Evolutionary conservation across 1,284 basidiomycete species (phyloP), one percentile per base, ranked within the genome.

Genomic region (Marasmius tenuissimus): DNA sequence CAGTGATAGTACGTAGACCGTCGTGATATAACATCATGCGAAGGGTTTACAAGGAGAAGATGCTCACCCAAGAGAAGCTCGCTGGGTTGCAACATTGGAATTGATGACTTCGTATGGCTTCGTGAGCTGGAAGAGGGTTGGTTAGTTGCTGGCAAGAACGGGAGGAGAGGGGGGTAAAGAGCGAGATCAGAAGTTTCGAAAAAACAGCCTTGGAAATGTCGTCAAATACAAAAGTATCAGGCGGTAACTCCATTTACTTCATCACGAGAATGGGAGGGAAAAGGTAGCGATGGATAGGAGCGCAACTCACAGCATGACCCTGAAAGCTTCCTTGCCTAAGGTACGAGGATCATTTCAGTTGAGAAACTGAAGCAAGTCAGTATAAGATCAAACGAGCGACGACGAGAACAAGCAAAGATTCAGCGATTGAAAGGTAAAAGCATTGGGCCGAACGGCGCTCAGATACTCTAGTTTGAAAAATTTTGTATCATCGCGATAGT

Each of bases 381-480:
- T n/a, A 47, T 4, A 27, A 27, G 27, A 2, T 48, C 45, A 34
- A 48, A 57, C 59, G 35, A 58, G 61, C 16, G 53, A 54, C 10
- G 62, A 57, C 61, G 57, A 59, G 37, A 49, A 61, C 63, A 69
- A 55, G 50, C 56, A 60, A 66, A 67, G 64, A 65, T 87, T 86
- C 88, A 86, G 81, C 82, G 84, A 86, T 84, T 82, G 81, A 81
- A 85, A 70, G 53, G 69, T 76, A 67, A 88, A 87, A 90, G 82
- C 89, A 90, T 87, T 69, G 87, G 78, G 81, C 81, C 74, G 34
- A 62, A 61, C 14, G 74, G 79, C 84, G 76, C 89, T 92, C 89
- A 91, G 80, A 91, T 87, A 92, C 89, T 91, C 89, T 92, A 92
- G 89, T 92, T 92, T 92, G 89, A 89, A 88, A 82, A 76, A 72